These are phyloP conservation scores for Hemisphaericaspora nanyangensis DNA, from an alignment of 805 yeast species.

Conservation along the genomic window DNA sequence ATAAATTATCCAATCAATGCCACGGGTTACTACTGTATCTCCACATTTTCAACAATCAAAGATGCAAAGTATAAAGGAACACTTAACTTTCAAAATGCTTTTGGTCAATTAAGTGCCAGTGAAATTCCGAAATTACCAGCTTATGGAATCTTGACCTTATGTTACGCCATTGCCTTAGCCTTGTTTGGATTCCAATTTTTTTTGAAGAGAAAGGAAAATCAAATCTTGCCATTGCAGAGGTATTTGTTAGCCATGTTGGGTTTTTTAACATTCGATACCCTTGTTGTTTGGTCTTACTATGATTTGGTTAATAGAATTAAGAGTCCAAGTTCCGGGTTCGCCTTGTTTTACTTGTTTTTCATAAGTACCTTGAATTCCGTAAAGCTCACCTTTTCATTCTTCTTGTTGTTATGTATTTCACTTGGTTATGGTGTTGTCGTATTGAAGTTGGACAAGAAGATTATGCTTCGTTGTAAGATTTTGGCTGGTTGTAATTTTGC, in stretches of 20 bases:
- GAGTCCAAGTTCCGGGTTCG: constrained; percentile 53
- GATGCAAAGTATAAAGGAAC: constrained; percentile 52
- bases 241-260: constrained; percentile 83
- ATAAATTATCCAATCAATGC: constrained; percentile 59
- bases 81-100: constrained; percentile 88
- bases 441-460: constrained; percentile 71
- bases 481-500: constrained; percentile 37
- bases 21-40: constrained; percentile 92
- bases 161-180: constrained; percentile 78
- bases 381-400: constrained; percentile 83
- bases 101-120: constrained; percentile 82
- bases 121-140: constrained; percentile 89
- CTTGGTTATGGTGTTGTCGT: constrained; percentile 94
- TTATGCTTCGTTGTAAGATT: constrained; percentile 60
- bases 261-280: constrained; percentile 78
- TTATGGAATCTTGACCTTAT: constrained; percentile 79
- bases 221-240: constrained; percentile 83
- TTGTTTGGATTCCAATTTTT: constrained; percentile 81
- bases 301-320: constrained; percentile 67
- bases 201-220: constrained; percentile 70
- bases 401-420: constrained; percentile 77
- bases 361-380: constrained; percentile 76
- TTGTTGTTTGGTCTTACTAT: constrained; percentile 87
- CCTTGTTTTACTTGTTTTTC: constrained; percentile 65
- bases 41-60: constrained; percentile 51